These are phyloP conservation scores for Fusarium chuoi DNA, from an alignment of 2,329 filamentous ascomycete genomes.

Conservation along the genomic window DNA sequence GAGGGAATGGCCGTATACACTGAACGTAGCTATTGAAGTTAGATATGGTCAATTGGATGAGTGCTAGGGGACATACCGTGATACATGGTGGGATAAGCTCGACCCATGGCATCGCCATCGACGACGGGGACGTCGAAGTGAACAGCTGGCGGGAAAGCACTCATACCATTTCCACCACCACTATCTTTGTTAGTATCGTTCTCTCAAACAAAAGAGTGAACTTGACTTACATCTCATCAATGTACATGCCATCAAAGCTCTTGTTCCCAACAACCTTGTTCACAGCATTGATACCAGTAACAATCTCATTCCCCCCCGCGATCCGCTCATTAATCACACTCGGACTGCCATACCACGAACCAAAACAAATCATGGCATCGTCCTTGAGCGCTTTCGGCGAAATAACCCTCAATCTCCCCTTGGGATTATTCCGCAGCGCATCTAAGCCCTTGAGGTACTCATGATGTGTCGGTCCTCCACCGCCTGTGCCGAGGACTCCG, in stretches of 20 bases:
- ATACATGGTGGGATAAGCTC: conserved; percentile 53
- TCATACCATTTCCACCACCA: conserved; percentile 54
- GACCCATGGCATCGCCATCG: conserved; percentile 53
- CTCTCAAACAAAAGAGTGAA: rapidly evolving
- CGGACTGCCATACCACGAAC: conserved; percentile 58
- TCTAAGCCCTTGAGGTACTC: conserved; percentile 58
- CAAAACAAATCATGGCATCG: conserved; percentile 53
- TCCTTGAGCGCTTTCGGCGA: conserved; percentile 51
- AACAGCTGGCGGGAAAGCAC: conserved; percentile 47
- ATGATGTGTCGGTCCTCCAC: conserved; percentile 52
- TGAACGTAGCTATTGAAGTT: conserved; percentile 47
- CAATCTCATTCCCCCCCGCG: conserved; percentile 51
- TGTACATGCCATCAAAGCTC: conserved; percentile 48
- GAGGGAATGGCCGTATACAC: conserved; percentile 52
- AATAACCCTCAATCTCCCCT: conserved; percentile 54
- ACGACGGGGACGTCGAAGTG: conserved; percentile 52
- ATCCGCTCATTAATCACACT: conserved; percentile 54
- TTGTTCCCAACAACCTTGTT: conserved; percentile 47
- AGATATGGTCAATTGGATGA: rapidly evolving
- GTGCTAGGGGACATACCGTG: conserved; percentile 37
- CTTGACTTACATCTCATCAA: conserved; percentile 52
- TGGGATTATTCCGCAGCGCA: conserved; percentile 47
- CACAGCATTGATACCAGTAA: conserved; percentile 50
- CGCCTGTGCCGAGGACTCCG: conserved; percentile 51
- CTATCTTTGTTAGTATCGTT: conserved; percentile 29